These are phyloP conservation scores for Dothistroma septosporum DNA, from an alignment of 2,329 filamentous ascomycete genomes.

Conservation along the genomic window DNA sequence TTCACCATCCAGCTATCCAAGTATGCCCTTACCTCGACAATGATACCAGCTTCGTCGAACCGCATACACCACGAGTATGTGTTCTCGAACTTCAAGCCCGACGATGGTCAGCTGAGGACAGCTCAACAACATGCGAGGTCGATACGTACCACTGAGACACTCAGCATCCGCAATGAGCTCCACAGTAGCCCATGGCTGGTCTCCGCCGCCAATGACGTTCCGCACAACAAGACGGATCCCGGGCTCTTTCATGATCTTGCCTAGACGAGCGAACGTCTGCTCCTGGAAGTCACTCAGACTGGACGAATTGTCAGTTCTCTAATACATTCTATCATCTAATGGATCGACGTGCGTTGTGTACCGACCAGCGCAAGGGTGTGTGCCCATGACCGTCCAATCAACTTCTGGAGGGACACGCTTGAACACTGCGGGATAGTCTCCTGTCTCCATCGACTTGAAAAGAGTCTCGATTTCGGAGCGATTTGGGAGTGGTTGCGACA, in stretches of 20 bases:
- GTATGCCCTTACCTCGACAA: too few relatives aligned
- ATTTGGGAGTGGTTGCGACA: not conserved
- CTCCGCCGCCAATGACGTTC: slow-evolving; percentile 21
- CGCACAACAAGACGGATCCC: slow-evolving; percentile 14
- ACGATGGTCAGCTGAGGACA: too few relatives aligned
- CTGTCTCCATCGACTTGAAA: slow-evolving; percentile 14
- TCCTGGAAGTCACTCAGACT: slow-evolving; percentile 13
- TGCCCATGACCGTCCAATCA: slow-evolving; percentile 23
- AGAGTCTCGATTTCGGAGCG: slow-evolving; percentile 10
- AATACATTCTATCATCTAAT: not conserved
- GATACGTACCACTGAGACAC: slow-evolving; percentile 15
- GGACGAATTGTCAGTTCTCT: not conserved
- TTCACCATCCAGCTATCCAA: too few relatives aligned
- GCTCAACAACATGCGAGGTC: not conserved
- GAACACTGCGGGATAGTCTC: slow-evolving; percentile 12
- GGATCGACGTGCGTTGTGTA: slow-evolving; percentile 1
- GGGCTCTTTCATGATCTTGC: slow-evolving; percentile 16
- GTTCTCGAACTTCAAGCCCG: too few relatives aligned
- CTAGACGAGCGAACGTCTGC: slow-evolving; percentile 11
- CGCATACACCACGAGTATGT: too few relatives aligned
- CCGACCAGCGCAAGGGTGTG: slow-evolving; percentile 16
- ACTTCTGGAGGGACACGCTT: slow-evolving; percentile 17
- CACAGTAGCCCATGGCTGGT: slow-evolving; percentile 18
- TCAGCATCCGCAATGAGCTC: slow-evolving; percentile 16
- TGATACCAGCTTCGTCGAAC: too few relatives aligned